These are phyloP conservation scores for Talaromyces marneffei DNA, from an alignment of 2,329 filamentous ascomycete species.

Conservation along the genomic window DNA sequence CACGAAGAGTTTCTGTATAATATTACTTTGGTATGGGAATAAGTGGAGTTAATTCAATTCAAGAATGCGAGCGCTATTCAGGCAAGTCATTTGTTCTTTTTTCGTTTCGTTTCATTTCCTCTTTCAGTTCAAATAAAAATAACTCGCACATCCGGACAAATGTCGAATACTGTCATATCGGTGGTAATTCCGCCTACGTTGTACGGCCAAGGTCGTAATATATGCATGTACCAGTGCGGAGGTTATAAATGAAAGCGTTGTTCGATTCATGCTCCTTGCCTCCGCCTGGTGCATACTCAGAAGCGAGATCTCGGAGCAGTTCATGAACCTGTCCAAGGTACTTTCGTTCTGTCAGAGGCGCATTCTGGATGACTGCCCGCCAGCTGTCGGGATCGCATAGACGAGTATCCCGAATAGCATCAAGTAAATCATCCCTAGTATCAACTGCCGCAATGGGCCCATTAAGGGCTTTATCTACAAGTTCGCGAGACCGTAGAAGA, in stretches of 20 bases:
- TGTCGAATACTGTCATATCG: not conserved
- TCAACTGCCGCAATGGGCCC: conserved; percentile 85
- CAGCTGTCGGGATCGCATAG: conserved; percentile 78
- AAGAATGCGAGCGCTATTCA: not conserved
- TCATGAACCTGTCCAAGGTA: conserved; percentile 80
- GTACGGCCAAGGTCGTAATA: conserved; percentile 67
- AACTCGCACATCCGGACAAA: not conserved
- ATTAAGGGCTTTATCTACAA: conserved; percentile 65
- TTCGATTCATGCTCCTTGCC: conserved; percentile 50
- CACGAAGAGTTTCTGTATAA: conserved; percentile 25
- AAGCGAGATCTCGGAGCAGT: conserved; percentile 60
- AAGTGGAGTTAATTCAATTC: not conserved
- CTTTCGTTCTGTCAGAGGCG: conserved; percentile 69
- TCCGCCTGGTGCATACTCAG: conserved; percentile 33
- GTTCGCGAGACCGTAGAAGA: conserved; percentile 51
- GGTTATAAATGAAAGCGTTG: conserved; percentile 88
- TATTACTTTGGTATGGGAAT: conserved; percentile 16
- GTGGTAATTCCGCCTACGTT: not conserved
- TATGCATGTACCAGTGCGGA: conserved; percentile 73
- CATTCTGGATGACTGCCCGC: conserved; percentile 71
- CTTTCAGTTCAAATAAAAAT: not conserved
- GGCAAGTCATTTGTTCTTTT: not conserved
- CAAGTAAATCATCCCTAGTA: conserved; percentile 75
- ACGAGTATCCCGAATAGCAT: conserved; percentile 65
- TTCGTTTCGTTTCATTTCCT: not conserved